phyloP scores from a whole-genome alignment of 2,329 filamentous ascomycete genomes.

The Xylariaceae sp. region DNA sequence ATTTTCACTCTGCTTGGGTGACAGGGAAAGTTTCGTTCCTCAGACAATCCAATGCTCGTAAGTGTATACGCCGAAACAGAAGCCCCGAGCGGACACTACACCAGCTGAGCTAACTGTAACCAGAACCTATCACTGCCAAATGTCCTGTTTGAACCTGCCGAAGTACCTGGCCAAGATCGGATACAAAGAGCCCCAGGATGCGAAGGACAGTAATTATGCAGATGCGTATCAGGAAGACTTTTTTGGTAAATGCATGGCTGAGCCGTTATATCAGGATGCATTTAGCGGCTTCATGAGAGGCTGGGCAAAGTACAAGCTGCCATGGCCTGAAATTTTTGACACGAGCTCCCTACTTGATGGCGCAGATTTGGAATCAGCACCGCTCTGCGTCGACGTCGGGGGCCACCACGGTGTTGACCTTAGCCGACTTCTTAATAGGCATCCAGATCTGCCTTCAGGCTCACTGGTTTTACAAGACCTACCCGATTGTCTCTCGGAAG shows the following conservation, averaged over 20 bases:
- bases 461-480: slow-evolving; percentile 50
- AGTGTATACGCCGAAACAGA: too few relatives aligned
- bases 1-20: too few relatives aligned
- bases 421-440: slow-evolving; percentile 39
- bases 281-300: slow-evolving; percentile 38
- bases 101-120: neutral
- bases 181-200: slow-evolving; percentile 34
- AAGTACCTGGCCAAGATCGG: slow-evolving; percentile 33
- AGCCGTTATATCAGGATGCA: slow-evolving; percentile 28
- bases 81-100: too few relatives aligned
- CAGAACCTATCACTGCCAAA: slow-evolving; percentile 26
- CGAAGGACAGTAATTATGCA: slow-evolving; percentile 29
- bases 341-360: slow-evolving; percentile 34
- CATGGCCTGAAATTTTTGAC: slow-evolving; percentile 39
- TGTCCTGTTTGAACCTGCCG: slow-evolving; percentile 26
- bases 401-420: slow-evolving; percentile 50
- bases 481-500: slow-evolving; percentile 37
- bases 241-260: slow-evolving; percentile 32
- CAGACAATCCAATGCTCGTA: too few relatives aligned
- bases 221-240: slow-evolving; percentile 33
- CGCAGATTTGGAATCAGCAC: slow-evolving; percentile 33
- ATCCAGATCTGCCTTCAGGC: slow-evolving; percentile 42
- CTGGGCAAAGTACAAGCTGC: slow-evolving; percentile 31
- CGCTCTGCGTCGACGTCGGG: slow-evolving; percentile 49
- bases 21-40: too few relatives aligned